Base-by-base conservation (phyloP, 2,329 filamentous ascomycete species). In the Diaporthe destruens region DNA sequence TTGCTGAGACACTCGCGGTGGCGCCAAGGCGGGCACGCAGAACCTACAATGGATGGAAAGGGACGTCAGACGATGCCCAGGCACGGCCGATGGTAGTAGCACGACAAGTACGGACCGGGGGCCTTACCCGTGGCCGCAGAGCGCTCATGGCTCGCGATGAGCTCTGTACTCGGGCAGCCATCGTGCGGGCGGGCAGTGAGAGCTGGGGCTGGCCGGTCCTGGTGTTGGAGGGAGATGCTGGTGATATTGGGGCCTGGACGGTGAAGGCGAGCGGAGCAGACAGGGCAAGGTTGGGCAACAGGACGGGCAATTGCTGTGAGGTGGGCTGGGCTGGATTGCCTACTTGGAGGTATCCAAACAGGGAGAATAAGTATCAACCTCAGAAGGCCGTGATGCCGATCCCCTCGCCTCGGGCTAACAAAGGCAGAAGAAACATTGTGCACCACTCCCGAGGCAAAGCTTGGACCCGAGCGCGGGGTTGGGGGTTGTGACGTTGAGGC, bases 1-100 rank as follows among this genome's bases (percentile, higher is more conserved):
- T 87, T 61, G 78, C 77, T 71, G 82, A 80, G 72, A 79, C 75
- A 70, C 81, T 44, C 69, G 77, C 74, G 23, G 69, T 29, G 29
- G 65, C 65, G 34, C 75, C 63, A 72, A 77, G 76, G 1, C 73
- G 55, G 49, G 76, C 77, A 74, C 76, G 81, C 77, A 78, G 79
- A 72, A 77, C 78, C 79, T 80, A 69, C 16, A 7, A n/a, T 34
- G 12, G 25, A 49, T 12, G 25, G n/a, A 32, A 6, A 53, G 4
- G 18, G 20, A 39, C 14, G 32, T 66, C 47, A 55, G 49, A 67
- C 16, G 51, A 8, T 18, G 34, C 25, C 23, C 32, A 70, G 55
- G 32, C 29, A 25, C 34, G 20, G 29, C 3, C 14, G 18, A 14
- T 14, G 18, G 9, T 14, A 55, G 20, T 14, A 34, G 42, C 23